A percentile compares a stretch with the other conserved stretches of the same genome.
phyloP scores from a whole-genome alignment of 768 basidiomycete species.

The Lentinula sp. region DNA sequence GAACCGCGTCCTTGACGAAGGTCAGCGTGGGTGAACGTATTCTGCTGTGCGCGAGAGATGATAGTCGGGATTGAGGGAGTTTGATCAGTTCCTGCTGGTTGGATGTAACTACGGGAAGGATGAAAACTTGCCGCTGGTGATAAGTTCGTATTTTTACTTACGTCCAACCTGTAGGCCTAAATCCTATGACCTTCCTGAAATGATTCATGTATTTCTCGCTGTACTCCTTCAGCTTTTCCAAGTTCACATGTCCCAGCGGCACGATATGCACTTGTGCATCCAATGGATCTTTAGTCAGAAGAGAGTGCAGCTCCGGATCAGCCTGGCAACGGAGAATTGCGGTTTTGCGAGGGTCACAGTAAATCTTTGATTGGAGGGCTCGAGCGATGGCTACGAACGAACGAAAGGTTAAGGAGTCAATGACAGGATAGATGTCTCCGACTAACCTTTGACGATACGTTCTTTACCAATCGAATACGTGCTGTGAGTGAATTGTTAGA shows the following conservation, averaged over 20 bases:
- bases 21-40: constrained; percentile 63
- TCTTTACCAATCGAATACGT: constrained; percentile 99
- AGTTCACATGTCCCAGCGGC: constrained; percentile 67
- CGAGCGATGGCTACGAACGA: constrained; percentile 60
- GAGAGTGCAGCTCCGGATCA: constrained; percentile 72
- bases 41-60: constrained; percentile 52
- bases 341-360: constrained; percentile 81
- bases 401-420: no score
- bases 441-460: constrained; percentile 86
- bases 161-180: constrained; percentile 97
- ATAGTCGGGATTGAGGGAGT: constrained; percentile 62
- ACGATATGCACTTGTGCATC: constrained; percentile 82
- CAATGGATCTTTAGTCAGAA: constrained; percentile 73
- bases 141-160: constrained; percentile 32
- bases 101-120: constrained; percentile 45
- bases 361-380: constrained; percentile 76
- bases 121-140: background rate
- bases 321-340: constrained; percentile 78
- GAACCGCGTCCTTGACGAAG: constrained; percentile 69
- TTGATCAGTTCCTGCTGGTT: constrained; percentile 56
- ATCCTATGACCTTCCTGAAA: constrained; percentile 71
- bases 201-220: constrained; percentile 64
- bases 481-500: constrained; percentile 28
- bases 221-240: constrained; percentile 75
- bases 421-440: background rate